Conservation (phyloP, 257 asterid species). For the Rhazya stricta region DNA sequence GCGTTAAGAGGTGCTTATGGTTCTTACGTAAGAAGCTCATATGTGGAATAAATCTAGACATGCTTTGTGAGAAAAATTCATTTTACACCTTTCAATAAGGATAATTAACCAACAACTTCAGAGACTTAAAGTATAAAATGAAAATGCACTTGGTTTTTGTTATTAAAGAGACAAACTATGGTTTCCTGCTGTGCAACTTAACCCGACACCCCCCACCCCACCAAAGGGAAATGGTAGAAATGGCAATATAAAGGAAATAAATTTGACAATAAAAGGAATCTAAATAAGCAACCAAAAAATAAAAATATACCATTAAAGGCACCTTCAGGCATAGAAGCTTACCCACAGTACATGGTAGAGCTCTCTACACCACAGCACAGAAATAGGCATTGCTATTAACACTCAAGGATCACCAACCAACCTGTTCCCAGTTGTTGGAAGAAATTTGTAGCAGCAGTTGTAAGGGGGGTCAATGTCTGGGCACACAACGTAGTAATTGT, state of each 20-base stretch:
- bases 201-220: neutral
- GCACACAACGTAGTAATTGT: conserved; percentile 86
- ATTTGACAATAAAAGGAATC: neutral
- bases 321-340: neutral
- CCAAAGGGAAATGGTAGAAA: too few relatives aligned
- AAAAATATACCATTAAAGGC: neutral
- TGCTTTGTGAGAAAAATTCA: neutral
- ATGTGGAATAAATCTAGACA: neutral
- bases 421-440: conserved; percentile 99
- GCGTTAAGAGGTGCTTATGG: neutral
- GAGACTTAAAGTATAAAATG: neutral
- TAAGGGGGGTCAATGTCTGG: conserved; percentile 93
- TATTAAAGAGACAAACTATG: neutral
- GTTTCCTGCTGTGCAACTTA: neutral
- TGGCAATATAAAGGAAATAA: neutral
- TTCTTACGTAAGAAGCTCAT: neutral
- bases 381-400: neutral
- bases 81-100: neutral
- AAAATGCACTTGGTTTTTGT: neutral
- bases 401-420: conserved; percentile 31
- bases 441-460: conserved; percentile 86
- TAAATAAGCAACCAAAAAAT: neutral
- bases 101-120: neutral
- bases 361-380: neutral
- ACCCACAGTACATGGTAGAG: neutral